Conservation (phyloP, 2,329 filamentous ascomycete species). For the Gyromitra esculenta region DNA sequence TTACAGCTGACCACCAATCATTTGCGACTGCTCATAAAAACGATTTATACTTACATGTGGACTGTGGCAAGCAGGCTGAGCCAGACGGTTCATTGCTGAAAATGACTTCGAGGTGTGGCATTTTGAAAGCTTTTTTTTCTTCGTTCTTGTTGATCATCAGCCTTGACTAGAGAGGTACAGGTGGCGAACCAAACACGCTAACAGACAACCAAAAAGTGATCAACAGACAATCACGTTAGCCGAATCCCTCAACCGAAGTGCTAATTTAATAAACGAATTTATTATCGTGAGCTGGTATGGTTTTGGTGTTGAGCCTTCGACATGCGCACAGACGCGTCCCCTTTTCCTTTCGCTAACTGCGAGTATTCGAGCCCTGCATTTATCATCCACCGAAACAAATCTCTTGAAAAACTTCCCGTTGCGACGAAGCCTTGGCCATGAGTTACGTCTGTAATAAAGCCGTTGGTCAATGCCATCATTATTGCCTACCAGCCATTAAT, state of each 20-base stretch:
- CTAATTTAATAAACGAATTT: conserved; percentile 12
- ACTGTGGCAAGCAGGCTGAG: conserved; percentile 21
- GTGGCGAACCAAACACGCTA: conserved; percentile 25
- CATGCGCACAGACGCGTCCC: conserved; percentile 31
- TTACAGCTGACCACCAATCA: conserved; percentile 47
- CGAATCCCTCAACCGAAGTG: conserved; percentile 11
- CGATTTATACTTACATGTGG: conserved; percentile 9
- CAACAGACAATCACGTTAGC: conserved; percentile 10
- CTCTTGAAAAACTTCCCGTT: conserved; percentile 40
- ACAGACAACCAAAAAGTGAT: conserved; percentile 27
- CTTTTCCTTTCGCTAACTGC: conserved; percentile 46
- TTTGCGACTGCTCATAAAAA: conserved; percentile 50
- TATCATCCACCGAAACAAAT: conserved; percentile 37
- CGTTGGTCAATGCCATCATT: conserved; percentile 48
- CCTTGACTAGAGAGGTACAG: conserved; percentile 7
- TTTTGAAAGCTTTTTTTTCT: conserved; percentile 23
- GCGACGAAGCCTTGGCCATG: conserved; percentile 30
- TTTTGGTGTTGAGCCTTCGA: conserved; percentile 37
- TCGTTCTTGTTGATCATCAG: background rate
- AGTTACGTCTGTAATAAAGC: conserved; percentile 20
- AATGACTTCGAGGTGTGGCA: conserved; percentile 23
- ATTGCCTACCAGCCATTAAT: conserved; percentile 35
- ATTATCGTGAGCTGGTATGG: conserved; percentile 26
- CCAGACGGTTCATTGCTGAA: conserved; percentile 20
- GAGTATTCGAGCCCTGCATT: conserved; percentile 45